Percentiles rank a stretch among this genome's conserved stretches.
Evolutionary conservation across 805 yeast species (phyloP).

Genomic region (Saccharomycopsis babjevae): DNA sequence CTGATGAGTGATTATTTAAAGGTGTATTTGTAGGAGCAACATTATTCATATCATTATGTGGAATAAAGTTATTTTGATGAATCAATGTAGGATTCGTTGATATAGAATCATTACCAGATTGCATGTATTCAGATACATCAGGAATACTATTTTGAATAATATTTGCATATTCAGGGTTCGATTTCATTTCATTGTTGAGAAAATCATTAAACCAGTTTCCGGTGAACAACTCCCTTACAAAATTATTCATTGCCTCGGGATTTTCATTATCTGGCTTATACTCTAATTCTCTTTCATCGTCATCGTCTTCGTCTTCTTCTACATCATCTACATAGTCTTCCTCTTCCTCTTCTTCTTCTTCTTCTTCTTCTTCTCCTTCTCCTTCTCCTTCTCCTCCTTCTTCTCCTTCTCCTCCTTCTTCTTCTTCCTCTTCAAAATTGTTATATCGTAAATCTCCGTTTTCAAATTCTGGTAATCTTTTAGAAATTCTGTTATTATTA

Average conservation of each 20-base stretch:
- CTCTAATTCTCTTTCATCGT: neutral
- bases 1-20: neutral
- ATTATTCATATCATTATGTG: neutral
- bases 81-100: neutral
- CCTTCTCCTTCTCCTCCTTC: neutral
- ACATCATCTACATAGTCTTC: neutral
- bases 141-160: neutral
- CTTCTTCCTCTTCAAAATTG: neutral
- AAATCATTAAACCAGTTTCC: neutral
- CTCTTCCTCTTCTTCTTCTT: neutral
- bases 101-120: neutral
- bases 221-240: neutral
- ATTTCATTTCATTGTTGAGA: neutral
- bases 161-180: neutral
- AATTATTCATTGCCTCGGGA: neutral
- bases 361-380: neutral
- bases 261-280: neutral
- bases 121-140: neutral
- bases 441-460: neutral
- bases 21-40: neutral
- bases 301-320: neutral
- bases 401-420: neutral
- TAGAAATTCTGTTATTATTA: neutral
- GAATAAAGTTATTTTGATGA: neutral
- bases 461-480: neutral